Percentiles rank a stretch among this genome's conserved stretches.
Evolutionary conservation across 2,329 filamentous ascomycete species (phyloP).

Genomic region (Rutstroemia sydowiana): DNA sequence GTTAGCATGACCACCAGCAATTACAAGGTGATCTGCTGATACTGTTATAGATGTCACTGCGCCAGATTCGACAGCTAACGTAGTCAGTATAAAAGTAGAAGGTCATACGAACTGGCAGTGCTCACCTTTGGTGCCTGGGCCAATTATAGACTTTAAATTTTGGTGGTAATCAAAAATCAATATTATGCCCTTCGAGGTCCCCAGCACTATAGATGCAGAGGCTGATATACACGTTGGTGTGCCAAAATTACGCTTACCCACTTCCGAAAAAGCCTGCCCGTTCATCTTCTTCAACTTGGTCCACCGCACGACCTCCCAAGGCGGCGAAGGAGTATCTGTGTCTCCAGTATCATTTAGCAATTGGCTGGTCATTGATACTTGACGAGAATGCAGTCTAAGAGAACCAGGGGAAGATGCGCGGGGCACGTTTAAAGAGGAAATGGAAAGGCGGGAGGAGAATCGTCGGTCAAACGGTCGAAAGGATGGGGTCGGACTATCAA

Average conservation of each 20-base stretch:
- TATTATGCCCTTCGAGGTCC: constrained; percentile 90
- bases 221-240: constrained; percentile 83
- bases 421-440: constrained; percentile 52
- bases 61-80: constrained; percentile 77
- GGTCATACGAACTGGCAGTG: background rate
- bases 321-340: constrained; percentile 64
- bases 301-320: constrained; percentile 97
- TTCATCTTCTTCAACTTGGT: constrained; percentile 87
- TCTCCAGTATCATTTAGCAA: constrained; percentile 55
- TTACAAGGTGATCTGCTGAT: constrained; percentile 86
- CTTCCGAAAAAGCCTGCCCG: constrained; percentile 83
- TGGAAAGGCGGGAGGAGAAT: constrained; percentile 75
- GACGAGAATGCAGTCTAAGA: constrained; percentile 68
- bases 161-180: constrained; percentile 97
- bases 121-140: constrained; percentile 81
- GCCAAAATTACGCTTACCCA: constrained; percentile 87
- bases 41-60: constrained; percentile 80
- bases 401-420: constrained; percentile 66
- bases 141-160: constrained; percentile 87
- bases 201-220: constrained; percentile 80
- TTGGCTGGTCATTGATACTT: constrained; percentile 70
- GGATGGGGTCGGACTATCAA: constrained; percentile 68
- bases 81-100: background rate
- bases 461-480: constrained; percentile 90
- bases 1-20: constrained; percentile 82